These are phyloP conservation scores for Urochloa ruziziensis DNA, from an alignment of 176 grass and related monocot species.

Conservation along the genomic window DNA sequence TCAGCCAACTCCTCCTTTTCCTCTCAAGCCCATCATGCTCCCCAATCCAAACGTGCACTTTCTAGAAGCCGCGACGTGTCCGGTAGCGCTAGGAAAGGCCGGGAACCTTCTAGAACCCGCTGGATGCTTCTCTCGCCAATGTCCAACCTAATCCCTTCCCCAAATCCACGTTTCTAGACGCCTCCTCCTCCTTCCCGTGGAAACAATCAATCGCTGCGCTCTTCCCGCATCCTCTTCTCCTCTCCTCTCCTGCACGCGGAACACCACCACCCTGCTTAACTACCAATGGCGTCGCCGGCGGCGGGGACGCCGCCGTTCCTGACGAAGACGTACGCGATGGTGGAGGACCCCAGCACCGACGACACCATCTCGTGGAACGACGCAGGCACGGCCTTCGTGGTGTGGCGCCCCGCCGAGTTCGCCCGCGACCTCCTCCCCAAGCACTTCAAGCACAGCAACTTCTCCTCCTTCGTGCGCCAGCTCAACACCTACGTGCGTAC, in stretches of 20 bases:
- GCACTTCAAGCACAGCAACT: constrained; percentile 96
- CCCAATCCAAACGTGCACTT: background rate
- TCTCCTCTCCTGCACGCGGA: background rate
- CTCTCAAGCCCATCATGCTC: constrained; percentile 1
- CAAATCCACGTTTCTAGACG: constrained; percentile 22
- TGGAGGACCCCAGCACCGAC: constrained; percentile 50
- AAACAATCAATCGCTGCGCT: constrained; percentile 26
- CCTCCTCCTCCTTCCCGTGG: constrained; percentile 8
- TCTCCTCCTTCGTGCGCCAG: constrained; percentile 88
- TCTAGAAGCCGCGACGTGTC: constrained; percentile 46
- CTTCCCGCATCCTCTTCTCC: background rate
- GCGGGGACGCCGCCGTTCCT: constrained; percentile 64
- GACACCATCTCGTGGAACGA: constrained; percentile 74
- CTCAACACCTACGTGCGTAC: constrained; percentile 81
- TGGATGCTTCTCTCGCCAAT: constrained; percentile 44
- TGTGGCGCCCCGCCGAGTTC: constrained; percentile 67
- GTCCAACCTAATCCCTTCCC: constrained; percentile 16
- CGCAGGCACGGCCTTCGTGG: constrained; percentile 58
- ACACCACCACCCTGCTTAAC: background rate
- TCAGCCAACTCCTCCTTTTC: no score
- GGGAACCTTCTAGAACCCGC: constrained; percentile 59
- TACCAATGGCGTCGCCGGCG: constrained; percentile 40
- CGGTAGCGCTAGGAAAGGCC: background rate
- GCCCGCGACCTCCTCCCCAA: constrained; percentile 62
- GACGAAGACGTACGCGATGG: constrained; percentile 70